Base-by-base conservation (phyloP, 768 basidiomycete genomes). In the Phanerochaete sordida region DNA sequence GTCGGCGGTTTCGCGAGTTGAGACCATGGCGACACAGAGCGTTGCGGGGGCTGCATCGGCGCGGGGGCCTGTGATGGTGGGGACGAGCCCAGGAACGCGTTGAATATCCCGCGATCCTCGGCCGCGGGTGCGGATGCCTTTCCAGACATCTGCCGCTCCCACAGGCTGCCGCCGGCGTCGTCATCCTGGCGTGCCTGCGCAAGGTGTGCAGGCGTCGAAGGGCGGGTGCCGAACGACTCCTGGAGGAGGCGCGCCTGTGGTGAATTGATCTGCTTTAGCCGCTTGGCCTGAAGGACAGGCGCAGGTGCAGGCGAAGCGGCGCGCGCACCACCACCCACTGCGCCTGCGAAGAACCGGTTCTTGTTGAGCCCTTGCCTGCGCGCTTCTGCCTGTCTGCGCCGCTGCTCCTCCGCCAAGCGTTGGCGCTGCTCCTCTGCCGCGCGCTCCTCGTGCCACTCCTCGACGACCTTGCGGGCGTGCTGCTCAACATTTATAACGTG, bases 401-500 rank as follows among this genome's bases (percentile, higher is more conserved):
- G 37, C 53, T 60, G 50, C 51, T 62, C 64, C 52, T 59, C 57
- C 30, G 19, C 56, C 23, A 26, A 8, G 27, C 47, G 35, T 54
- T 59, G 52, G 26, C 21, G 19, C 45, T 56, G 51, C 33, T 45
- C 49, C 33, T 56, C 67, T 48, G 62, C 62, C 46, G 57, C 62
- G 47, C 59, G 63, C 58, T 60, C 66, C 28, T 31, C 52, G 26
- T 63, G 59, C 63, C 60, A 57, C 30, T 63, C 52, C 15, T 61
- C 59, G 23, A 66, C 69, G 43, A 74, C 30, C 3, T 30, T 49
- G 7, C 55, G 30, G 9, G 59, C 60, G 37, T 50, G 26, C 15
- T 23, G 13, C 57, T 58, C 63, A 56, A 61, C 49, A 12, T 11
- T 31, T 1, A 21, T 80, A 56, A 80, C 74, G 67, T 89, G 86